phyloP scores from a whole-genome alignment of 1,284 basidiomycete genomes.

The Hypsizygus ulmarius region DNA sequence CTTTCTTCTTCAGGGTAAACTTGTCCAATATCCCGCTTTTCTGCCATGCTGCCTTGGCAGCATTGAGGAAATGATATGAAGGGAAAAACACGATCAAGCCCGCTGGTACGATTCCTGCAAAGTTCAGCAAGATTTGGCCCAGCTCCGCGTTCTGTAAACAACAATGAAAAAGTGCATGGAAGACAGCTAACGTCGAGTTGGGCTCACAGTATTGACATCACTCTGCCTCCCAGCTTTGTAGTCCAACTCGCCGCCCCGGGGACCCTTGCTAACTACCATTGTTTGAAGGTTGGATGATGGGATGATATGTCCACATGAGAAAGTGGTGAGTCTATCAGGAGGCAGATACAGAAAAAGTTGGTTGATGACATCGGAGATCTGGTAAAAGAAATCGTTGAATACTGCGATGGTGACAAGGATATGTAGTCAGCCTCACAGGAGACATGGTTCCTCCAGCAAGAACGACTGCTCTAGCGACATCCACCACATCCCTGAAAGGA shows the following conservation, averaged over 20 bases:
- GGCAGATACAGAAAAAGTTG: conserved; percentile 80
- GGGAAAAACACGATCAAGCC: conserved; percentile 95
- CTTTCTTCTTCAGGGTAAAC: conserved; percentile 73
- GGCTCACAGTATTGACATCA: conserved; percentile 64
- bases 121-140: conserved; percentile 80
- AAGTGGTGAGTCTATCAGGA: conserved; percentile 63
- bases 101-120: conserved; percentile 75
- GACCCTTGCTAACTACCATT: conserved; percentile 76
- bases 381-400: conserved; percentile 2
- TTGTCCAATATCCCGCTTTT: conserved; percentile 60
- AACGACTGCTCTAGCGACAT: conserved; percentile 78
- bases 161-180: neutral
- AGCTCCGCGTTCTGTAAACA: conserved; percentile 72
- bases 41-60: conserved; percentile 68
- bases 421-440: conserved; percentile 53
- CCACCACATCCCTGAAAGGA: conserved; percentile 80
- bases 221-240: conserved; percentile 82
- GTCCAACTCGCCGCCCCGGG: conserved; percentile 72
- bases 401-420: conserved; percentile 14
- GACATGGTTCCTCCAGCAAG: conserved; percentile 98
- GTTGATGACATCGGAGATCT: conserved; percentile 87
- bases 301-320: conserved; percentile 94
- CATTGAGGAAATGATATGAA: conserved; percentile 83
- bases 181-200: neutral
- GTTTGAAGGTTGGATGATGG: conserved; percentile 79